Conservation (phyloP, 2,329 filamentous ascomycete genomes). For the Trichoderma arundinaceum region DNA sequence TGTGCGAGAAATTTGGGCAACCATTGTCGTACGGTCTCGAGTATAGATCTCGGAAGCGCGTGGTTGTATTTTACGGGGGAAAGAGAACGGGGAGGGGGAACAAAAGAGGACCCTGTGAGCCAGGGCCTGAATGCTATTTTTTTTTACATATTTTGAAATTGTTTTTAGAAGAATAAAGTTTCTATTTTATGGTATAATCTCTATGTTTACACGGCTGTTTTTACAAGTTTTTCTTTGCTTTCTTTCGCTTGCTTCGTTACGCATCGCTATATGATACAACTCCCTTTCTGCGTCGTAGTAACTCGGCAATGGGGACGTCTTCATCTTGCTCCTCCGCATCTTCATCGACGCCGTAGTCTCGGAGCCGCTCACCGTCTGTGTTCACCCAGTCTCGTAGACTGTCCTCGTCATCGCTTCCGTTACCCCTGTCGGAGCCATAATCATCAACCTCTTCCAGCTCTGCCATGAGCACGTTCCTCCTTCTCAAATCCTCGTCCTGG, state of each 20-base stretch:
- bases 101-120: neutral
- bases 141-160: slow-evolving; percentile 18
- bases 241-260: neutral
- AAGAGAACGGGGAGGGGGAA: neutral
- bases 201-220: slow-evolving; percentile 2
- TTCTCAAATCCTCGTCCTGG: slow-evolving; percentile 55
- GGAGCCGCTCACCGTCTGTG: slow-evolving; percentile 73
- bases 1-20: slow-evolving; percentile 19
- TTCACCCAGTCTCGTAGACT: slow-evolving; percentile 69
- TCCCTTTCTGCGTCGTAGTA: slow-evolving; percentile 63
- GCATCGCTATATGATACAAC: slow-evolving; percentile 6
- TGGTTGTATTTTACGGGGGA: neutral
- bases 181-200: slow-evolving; percentile 5
- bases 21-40: slow-evolving; percentile 16
- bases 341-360: slow-evolving; percentile 81
- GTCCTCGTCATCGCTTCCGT: slow-evolving; percentile 52
- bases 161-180: slow-evolving; percentile 17
- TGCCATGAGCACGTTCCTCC: slow-evolving; percentile 50
- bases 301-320: slow-evolving; percentile 72
- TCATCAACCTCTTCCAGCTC: slow-evolving; percentile 62
- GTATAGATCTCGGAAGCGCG: slow-evolving; percentile 24
- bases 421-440: slow-evolving; percentile 63
- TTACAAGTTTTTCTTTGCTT: slow-evolving; percentile 31
- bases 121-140: slow-evolving; percentile 9
- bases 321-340: slow-evolving; percentile 64